A percentile compares a stretch with the other conserved stretches of the same genome.
phyloP scores from a whole-genome alignment of 768 basidiomycete species.

The Boletellus emodensis region DNA sequence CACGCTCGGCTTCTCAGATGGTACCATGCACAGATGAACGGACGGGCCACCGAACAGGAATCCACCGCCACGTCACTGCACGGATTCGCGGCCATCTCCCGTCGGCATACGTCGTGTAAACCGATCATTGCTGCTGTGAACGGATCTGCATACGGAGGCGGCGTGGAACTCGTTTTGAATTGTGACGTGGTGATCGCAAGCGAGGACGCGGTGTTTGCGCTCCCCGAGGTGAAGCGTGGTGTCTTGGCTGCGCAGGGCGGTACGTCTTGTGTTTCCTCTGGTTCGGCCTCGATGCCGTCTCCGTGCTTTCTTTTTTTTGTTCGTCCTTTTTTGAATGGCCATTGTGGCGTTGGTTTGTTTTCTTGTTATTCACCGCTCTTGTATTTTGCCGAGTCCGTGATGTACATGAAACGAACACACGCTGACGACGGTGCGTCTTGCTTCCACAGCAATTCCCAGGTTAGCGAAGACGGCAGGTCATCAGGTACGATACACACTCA shows the following conservation, averaged over 20 bases:
- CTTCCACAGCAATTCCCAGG: slow-evolving; percentile 58
- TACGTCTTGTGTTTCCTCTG: slow-evolving; percentile 25
- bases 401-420: too few species aligned
- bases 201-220: slow-evolving; percentile 62
- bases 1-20: slow-evolving; percentile 41
- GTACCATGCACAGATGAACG: slow-evolving; percentile 49
- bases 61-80: slow-evolving; percentile 36
- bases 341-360: background rate
- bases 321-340: too few species aligned
- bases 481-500: slow-evolving; percentile 48
- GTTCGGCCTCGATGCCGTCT: too few species aligned
- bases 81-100: slow-evolving; percentile 74
- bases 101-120: slow-evolving; percentile 56
- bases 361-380: background rate
- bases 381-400: background rate
- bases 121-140: slow-evolving; percentile 80
- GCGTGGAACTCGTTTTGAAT: slow-evolving; percentile 65
- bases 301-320: background rate
- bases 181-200: slow-evolving; percentile 74
- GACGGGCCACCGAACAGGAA: slow-evolving; percentile 43
- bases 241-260: slow-evolving; percentile 72
- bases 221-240: slow-evolving; percentile 77
- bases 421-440: background rate
- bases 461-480: slow-evolving; percentile 64
- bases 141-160: slow-evolving; percentile 69